Evolutionary conservation across 2,329 filamentous ascomycete species (phyloP), one percentile per base, ranked within the genome.

Genomic region (Penicillium occitanis): DNA sequence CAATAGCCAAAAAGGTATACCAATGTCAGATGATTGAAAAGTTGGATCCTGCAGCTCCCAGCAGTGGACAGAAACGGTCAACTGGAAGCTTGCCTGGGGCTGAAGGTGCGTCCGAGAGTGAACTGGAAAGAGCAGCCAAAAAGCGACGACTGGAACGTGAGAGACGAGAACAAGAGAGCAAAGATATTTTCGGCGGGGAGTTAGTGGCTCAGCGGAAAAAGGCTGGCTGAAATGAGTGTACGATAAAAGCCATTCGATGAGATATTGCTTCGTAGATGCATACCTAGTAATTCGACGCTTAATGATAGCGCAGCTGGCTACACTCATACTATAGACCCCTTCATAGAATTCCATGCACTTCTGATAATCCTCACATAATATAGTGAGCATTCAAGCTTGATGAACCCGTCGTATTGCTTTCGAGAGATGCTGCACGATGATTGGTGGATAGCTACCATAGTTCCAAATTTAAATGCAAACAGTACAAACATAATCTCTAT

Each of bases 1-100:
- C 77, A 19, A 83, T 84, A 50, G 81, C 80, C 19, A 83, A 82
- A 71, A 84, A 84, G 68, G 71, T 83, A 13, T 81, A 79, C 65
- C 77, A 79, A 42, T 84, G 82, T 67, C 79, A 82, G 69, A 82
- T 83, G 67, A 80, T 81, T 0, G 80, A 83, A 66, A 83, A 83
- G 68, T 71, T 74, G 0, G 80, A 81, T 63, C 69, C 82, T 2
- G 75, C 77, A 0, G 76, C 73, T 1, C 70, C 76, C 10, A 74
- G 73, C 61, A 73, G 70, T 46, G 75, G 74, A 3, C 77, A 80
- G 70, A 82, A 83, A 70, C 74, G 80, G 22, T 78, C 78, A 17
- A 75, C 76, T 10, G 75, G 75, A 22, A 73, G 71, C 22, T 63
- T 70, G 1, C 69, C 71, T 2, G 69, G 71, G 5, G 69, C 70